Evolutionary conservation across 2,329 filamentous ascomycete genomes (phyloP).

Genomic region (Colletotrichum karsti): DNA sequence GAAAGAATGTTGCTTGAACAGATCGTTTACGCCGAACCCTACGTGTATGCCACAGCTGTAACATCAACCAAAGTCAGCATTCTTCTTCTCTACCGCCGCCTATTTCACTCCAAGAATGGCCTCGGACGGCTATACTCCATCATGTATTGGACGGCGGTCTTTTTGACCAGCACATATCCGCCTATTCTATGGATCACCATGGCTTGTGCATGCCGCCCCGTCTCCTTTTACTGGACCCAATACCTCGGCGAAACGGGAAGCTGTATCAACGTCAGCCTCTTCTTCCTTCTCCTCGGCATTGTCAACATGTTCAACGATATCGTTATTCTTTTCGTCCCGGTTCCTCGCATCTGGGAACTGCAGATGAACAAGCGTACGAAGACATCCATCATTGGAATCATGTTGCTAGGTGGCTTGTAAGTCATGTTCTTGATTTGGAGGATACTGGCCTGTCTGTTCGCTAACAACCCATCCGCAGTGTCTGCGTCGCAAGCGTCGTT

Average conservation of each 20-base stretch:
- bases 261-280: slow-evolving; percentile 13
- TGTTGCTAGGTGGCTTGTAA: slow-evolving; percentile 23
- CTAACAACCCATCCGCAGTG: not conserved
- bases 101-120: not conserved
- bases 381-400: slow-evolving; percentile 13
- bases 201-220: slow-evolving; percentile 6
- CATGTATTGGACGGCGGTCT: slow-evolving; percentile 1
- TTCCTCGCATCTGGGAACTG: slow-evolving; percentile 21
- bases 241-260: slow-evolving; percentile 3
- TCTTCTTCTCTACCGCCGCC: slow-evolving; percentile 15
- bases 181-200: slow-evolving; percentile 23
- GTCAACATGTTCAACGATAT: slow-evolving; percentile 25
- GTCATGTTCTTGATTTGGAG: not conserved
- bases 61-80: slow-evolving; percentile 25
- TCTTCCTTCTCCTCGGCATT: slow-evolving; percentile 6
- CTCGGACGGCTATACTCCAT: not conserved
- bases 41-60: slow-evolving; percentile 17
- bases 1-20: not conserved
- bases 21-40: slow-evolving; percentile 24
- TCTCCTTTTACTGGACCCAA: slow-evolving; percentile 14
- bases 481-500: slow-evolving; percentile 8
- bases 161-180: slow-evolving; percentile 6
- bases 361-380: slow-evolving; percentile 21
- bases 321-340: slow-evolving; percentile 19
- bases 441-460: not conserved